These are phyloP conservation scores for Gracilaria gracilis DNA, from an alignment of 23 red algal species.

Conservation along the genomic window DNA sequence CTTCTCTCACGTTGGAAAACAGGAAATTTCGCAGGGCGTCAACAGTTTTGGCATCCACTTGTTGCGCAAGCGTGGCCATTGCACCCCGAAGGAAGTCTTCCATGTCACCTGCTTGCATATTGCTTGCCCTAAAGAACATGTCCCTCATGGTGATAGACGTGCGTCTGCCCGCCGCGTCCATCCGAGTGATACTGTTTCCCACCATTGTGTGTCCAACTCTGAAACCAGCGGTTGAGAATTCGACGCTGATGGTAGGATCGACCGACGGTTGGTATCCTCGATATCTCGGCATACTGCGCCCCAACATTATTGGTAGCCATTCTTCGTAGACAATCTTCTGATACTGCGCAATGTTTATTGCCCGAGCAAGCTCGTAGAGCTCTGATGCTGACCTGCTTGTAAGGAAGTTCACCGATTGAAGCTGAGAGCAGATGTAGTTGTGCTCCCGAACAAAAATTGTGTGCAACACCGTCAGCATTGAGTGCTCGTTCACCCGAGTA, in stretches of 20 bases:
- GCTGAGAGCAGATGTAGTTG: slow-evolving; percentile 1
- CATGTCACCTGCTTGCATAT: slow-evolving; percentile 1
- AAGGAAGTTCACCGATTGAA: neutral
- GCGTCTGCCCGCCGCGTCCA: neutral
- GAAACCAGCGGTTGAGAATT: slow-evolving; percentile 67
- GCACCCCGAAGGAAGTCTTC: slow-evolving; percentile 44
- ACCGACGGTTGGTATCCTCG: neutral
- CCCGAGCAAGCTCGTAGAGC: slow-evolving; percentile 35
- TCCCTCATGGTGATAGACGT: neutral
- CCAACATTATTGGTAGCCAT: slow-evolving; percentile 47
- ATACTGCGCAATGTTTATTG: slow-evolving; percentile 31
- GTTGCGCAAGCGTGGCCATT: slow-evolving; percentile 24
- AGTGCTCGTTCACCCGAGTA: slow-evolving; percentile 53
- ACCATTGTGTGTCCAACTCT: slow-evolving; percentile 70
- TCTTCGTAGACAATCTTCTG: slow-evolving; percentile 77
- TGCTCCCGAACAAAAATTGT: slow-evolving; percentile 53
- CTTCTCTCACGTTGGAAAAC: slow-evolving; percentile 36
- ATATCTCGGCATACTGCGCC: slow-evolving; percentile 4
- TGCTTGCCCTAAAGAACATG: slow-evolving; percentile 26
- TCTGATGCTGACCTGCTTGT: neutral
- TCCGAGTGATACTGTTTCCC: slow-evolving; percentile 27
- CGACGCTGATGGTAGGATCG: slow-evolving; percentile 43
- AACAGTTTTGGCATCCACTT: slow-evolving; percentile 41
- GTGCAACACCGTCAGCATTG: slow-evolving; percentile 43
- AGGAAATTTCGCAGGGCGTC: slow-evolving; percentile 64